These are phyloP conservation scores for Mycena galopus DNA, from an alignment of 768 basidiomycete species.

Conservation along the genomic window DNA sequence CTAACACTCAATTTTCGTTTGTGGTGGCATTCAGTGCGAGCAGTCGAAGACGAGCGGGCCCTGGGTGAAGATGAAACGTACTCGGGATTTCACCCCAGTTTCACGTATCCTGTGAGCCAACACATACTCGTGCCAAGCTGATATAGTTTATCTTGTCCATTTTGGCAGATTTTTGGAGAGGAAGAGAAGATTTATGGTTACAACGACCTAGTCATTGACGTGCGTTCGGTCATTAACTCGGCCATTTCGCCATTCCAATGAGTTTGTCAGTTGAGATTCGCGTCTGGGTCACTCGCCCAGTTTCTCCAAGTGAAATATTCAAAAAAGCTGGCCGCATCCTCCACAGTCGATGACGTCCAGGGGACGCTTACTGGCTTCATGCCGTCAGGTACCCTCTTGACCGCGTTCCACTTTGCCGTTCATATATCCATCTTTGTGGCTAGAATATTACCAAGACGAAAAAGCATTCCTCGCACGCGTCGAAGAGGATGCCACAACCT, in stretches of 20 bases:
- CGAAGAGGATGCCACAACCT: conserved; percentile 81
- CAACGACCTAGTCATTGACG: conserved; percentile 85
- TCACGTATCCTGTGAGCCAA: conserved; percentile 91
- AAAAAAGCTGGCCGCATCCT: conserved; percentile 72
- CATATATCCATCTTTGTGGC: background rate
- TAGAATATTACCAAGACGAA: conserved; percentile 81
- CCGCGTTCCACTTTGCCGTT: background rate
- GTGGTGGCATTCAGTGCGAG: conserved; percentile 71
- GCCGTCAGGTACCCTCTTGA: conserved; percentile 65
- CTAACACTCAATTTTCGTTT: conserved; percentile 10
- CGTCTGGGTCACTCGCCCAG: conserved; percentile 88
- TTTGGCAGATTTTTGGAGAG: conserved; percentile 88
- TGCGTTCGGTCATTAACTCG: conserved; percentile 51
- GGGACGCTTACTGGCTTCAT: conserved; percentile 82
- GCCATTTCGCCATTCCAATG: conserved; percentile 10
- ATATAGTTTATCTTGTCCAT: background rate
- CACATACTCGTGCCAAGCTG: background rate
- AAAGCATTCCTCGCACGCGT: conserved; percentile 76
- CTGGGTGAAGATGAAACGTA: conserved; percentile 71
- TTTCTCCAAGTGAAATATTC: conserved; percentile 79
- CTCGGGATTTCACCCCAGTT: conserved; percentile 83
- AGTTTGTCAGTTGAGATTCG: conserved; percentile 75
- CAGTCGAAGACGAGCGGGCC: conserved; percentile 71
- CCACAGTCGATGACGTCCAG: conserved; percentile 90
- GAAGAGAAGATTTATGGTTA: conserved; percentile 98